Evolutionary conservation across 2,329 filamentous ascomycete genomes (phyloP).

Genomic region (Fusarium falciforme): DNA sequence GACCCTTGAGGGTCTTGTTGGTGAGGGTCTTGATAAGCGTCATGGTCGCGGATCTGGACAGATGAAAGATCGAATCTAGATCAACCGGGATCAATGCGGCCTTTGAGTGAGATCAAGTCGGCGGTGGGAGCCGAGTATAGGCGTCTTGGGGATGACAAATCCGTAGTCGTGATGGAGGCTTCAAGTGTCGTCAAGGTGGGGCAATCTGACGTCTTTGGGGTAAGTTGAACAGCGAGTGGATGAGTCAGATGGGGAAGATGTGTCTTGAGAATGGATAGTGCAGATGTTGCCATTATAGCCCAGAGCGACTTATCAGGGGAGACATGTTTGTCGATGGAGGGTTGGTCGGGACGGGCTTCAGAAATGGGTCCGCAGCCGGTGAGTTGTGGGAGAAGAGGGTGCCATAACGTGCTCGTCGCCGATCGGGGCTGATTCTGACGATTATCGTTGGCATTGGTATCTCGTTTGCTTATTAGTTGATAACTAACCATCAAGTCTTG

Average conservation of each 20-base stretch:
- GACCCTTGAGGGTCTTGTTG: constrained; percentile 58
- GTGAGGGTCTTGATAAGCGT: constrained; percentile 25
- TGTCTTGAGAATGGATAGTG: constrained; percentile 15
- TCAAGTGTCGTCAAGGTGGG: constrained; percentile 41
- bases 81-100: not conserved
- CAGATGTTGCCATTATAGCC: constrained; percentile 35
- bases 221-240: constrained; percentile 8
- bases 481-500: not conserved
- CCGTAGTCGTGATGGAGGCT: constrained; percentile 1
- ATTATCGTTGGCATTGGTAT: not conserved
- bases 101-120: constrained; percentile 12
- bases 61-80: not conserved
- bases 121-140: constrained; percentile 3
- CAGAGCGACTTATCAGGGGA: not conserved
- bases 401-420: not conserved
- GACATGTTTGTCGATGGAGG: not conserved
- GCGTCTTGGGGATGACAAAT: constrained; percentile 37
- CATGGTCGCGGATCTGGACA: constrained; percentile 12
- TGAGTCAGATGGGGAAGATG: not conserved
- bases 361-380: not conserved
- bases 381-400: not conserved
- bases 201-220: constrained; percentile 35
- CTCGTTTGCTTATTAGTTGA: not conserved
- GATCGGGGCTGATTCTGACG: not conserved
- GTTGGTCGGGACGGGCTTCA: not conserved